phyloP scores from a whole-genome alignment of 2,329 filamentous ascomycete genomes.

The Lasiodiplodia gonubiensis region DNA sequence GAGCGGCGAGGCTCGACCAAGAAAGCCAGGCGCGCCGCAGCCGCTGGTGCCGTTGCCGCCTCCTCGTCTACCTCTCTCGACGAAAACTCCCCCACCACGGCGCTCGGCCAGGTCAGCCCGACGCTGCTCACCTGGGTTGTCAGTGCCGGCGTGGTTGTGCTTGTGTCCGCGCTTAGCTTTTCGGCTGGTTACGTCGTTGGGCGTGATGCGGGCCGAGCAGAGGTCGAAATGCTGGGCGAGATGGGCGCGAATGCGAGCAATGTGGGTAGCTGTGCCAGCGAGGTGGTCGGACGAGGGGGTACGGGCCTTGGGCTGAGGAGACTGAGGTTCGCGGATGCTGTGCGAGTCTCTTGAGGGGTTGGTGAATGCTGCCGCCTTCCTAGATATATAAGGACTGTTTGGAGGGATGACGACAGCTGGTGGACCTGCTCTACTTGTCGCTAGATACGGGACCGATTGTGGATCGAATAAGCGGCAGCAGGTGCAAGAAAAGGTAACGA shows the following conservation, averaged over 20 bases:
- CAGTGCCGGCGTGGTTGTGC: slow-evolving; percentile 67
- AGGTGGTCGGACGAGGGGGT: slow-evolving; percentile 11
- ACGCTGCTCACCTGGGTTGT: slow-evolving; percentile 71
- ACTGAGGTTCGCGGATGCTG: slow-evolving; percentile 26
- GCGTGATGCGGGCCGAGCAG: slow-evolving; percentile 61
- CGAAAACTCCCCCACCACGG: slow-evolving; percentile 37
- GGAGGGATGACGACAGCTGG: no score
- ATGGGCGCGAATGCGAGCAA: slow-evolving; percentile 31
- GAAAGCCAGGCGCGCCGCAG: slow-evolving; percentile 22
- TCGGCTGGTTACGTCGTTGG: slow-evolving; percentile 68
- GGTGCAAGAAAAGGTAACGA: neutral
- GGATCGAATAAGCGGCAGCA: neutral
- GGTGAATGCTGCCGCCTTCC: neutral
- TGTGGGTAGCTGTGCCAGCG: slow-evolving; percentile 8
- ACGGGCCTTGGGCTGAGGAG: slow-evolving; percentile 18
- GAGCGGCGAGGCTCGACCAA: slow-evolving; percentile 25
- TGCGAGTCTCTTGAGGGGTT: slow-evolving; percentile 18
- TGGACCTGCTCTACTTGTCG: no score
- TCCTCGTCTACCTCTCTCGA: slow-evolving; percentile 37
- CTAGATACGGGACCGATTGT: no score
- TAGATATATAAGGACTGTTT: neutral
- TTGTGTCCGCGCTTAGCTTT: slow-evolving; percentile 69
- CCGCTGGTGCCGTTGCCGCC: slow-evolving; percentile 30
- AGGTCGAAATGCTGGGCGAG: slow-evolving; percentile 52
- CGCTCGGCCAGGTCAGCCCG: slow-evolving; percentile 55